A percentile compares a stretch with the other conserved stretches of the same genome.
phyloP scores from a whole-genome alignment of 306 rosid genomes.

The Adenanthera pavonina region DNA sequence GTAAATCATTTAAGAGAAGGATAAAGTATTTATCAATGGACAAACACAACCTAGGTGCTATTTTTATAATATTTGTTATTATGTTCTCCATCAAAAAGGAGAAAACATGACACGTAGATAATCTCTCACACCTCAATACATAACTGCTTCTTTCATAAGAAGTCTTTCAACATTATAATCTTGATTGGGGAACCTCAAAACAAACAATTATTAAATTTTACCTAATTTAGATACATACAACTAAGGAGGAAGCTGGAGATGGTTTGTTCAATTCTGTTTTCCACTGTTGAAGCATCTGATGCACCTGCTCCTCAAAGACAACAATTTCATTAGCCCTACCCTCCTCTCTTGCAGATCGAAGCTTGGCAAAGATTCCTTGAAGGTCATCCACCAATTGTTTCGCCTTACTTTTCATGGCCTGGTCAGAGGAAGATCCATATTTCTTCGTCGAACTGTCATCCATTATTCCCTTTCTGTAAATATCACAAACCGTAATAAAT shows the following conservation, averaged over 20 bases:
- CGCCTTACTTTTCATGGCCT: conserved; percentile 82
- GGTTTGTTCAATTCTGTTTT: conserved; percentile 79
- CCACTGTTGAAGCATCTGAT: conserved; percentile 95
- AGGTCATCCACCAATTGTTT: conserved; percentile 78
- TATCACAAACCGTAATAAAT: not conserved
- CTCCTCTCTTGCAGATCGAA: conserved; percentile 87
- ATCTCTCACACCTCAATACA: not conserved
- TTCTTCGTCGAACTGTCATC: conserved; percentile 63
- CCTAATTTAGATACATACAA: conserved; percentile 38
- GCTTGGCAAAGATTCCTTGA: conserved; percentile 74
- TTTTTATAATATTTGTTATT: not conserved
- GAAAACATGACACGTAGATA: not conserved
- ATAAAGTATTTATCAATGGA: not conserved
- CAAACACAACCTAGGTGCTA: not conserved
- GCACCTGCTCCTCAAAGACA: conserved; percentile 82
- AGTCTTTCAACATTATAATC: not conserved
- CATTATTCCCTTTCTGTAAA: conserved; percentile 54
- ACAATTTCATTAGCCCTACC: conserved; percentile 66
- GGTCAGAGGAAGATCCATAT: conserved; percentile 72
- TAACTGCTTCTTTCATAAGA: not conserved
- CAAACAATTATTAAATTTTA: not conserved
- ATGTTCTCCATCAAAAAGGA: not conserved
- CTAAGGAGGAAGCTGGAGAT: conserved; percentile 82
- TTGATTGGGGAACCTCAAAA: not conserved
- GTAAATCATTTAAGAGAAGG: conserved; percentile 34